A percentile compares a stretch with the other conserved stretches of the same genome.
phyloP scores from a whole-genome alignment of 2,329 filamentous ascomycete genomes.

The Delphinella strobiligena region DNA sequence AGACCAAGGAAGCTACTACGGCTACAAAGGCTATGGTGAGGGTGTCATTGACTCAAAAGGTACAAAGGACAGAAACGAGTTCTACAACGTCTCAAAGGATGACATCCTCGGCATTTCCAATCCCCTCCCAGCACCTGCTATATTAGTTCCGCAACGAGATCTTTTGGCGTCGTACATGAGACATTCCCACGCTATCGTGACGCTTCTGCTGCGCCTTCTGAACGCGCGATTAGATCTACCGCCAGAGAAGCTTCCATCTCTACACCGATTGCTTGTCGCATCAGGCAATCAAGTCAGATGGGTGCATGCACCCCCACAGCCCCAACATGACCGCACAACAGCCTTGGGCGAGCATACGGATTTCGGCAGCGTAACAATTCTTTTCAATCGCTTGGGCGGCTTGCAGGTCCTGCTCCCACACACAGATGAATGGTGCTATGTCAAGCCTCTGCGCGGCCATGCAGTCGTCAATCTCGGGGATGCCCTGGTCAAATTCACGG shows the following conservation, averaged over 20 bases:
- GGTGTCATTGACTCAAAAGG: slow-evolving; percentile 36
- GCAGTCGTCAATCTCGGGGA: slow-evolving; percentile 38
- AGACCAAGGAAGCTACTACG: slow-evolving; percentile 38
- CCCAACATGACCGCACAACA: slow-evolving; percentile 27
- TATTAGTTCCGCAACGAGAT: slow-evolving; percentile 26
- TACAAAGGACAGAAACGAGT: slow-evolving; percentile 40
- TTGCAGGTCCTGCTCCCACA: slow-evolving; percentile 34
- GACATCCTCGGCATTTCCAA: slow-evolving; percentile 34
- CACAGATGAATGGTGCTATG: slow-evolving; percentile 36
- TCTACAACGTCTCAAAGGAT: slow-evolving; percentile 45
- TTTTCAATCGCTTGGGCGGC: slow-evolving; percentile 45
- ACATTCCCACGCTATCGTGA: slow-evolving; percentile 33
- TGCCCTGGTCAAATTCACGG: slow-evolving; percentile 33
- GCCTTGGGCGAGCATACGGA: slow-evolving; percentile 44
- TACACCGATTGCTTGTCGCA: slow-evolving; percentile 32
- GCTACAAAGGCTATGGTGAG: slow-evolving; percentile 34
- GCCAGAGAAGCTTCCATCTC: slow-evolving; percentile 27
- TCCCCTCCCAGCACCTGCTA: slow-evolving; percentile 29
- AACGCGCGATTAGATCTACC: slow-evolving; percentile 33
- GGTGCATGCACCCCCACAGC: slow-evolving; percentile 37
- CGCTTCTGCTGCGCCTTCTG: slow-evolving; percentile 31
- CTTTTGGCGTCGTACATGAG: slow-evolving; percentile 33
- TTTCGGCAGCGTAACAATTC: slow-evolving; percentile 43
- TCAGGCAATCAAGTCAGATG: slow-evolving; percentile 45
- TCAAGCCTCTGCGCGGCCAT: slow-evolving; percentile 38